Base-by-base conservation (phyloP, 2,329 filamentous ascomycete species). In the Hymenoscyphus repandus region DNA sequence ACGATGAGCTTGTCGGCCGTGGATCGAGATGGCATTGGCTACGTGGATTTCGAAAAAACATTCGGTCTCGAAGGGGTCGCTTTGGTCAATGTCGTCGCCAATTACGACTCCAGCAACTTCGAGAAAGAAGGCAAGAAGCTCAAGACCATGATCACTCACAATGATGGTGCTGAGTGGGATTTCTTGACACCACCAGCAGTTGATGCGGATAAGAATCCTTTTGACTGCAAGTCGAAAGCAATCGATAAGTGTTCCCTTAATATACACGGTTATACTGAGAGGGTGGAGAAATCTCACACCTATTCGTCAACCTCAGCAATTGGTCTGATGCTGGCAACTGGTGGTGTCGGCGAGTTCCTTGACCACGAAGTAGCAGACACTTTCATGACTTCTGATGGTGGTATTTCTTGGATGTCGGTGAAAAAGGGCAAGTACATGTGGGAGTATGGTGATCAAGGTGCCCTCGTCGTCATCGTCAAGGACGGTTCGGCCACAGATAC, bases 1-100 rank as follows among this genome's bases (percentile, higher is more conserved):
- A 88, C 96, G 11, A 74, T 95, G 57, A 95, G 88, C 68, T 76
- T 93, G 20, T 74, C 80, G 44, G 82, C 81, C 17, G 90, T 97
- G 64, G 96, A 97, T 69, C 81, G 89, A 60, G 83, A 96, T 64
- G 72, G 77, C 11, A 61, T 67, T 1, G 90, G 85, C 39, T 96
- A 85, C 63, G 92, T 96, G 40, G 93, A 99, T 66, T 99, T 95
- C 68, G 93, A 99, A 68, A 96, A 95, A 73, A 90, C 96, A 75
- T 80, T 88, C 43, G 90, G 90, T 2, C 75, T 99, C 12, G 92
- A 99, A 68, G 93, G 93, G 39, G 89, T 99, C 45, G 83, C 85
- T 13, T 69, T 99, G 57, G 88, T 90, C 64, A 99, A 99, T 63
- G 73, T 88, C 6, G 89, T 99, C 15, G 75, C 79, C 43, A 97